A percentile compares a stretch with the other conserved stretches of the same genome.
These are phyloP conservation scores for Pleurotus citrinopileatus DNA, from an alignment of 768 basidiomycete genomes.

Conservation along the genomic window DNA sequence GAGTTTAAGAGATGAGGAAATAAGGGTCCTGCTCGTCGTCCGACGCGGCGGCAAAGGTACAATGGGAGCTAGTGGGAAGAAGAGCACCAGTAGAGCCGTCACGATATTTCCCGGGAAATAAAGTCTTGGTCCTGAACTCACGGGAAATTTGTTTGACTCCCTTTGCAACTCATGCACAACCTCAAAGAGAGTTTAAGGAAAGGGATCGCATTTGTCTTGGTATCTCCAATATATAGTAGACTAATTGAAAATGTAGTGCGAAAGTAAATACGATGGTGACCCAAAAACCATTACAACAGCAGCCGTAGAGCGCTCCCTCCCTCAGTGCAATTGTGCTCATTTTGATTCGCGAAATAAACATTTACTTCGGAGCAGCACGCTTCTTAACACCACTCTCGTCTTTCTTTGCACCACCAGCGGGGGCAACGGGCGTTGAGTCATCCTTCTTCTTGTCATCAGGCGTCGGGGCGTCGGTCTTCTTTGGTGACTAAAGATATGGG, in stretches of 20 bases:
- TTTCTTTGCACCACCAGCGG: slow-evolving; percentile 74
- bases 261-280: slow-evolving; percentile 6
- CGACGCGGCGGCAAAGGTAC: neutral
- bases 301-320: slow-evolving; percentile 3
- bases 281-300: neutral
- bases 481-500: slow-evolving; percentile 46
- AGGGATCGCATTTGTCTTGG: slow-evolving; percentile 1
- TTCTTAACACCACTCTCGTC: slow-evolving; percentile 70
- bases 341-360: neutral
- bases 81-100: neutral
- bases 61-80: neutral
- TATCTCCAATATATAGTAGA: slow-evolving; percentile 2
- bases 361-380: slow-evolving; percentile 40
- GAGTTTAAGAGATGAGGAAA: neutral
- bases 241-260: slow-evolving; percentile 4
- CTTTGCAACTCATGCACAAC: neutral
- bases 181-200: neutral
- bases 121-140: neutral
- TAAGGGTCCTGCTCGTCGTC: slow-evolving; percentile 6
- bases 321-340: neutral
- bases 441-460: slow-evolving; percentile 66
- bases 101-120: slow-evolving; percentile 9
- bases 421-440: slow-evolving; percentile 63
- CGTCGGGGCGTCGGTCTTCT: slow-evolving; percentile 72
- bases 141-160: no score